Percentiles rank a stretch among this genome's conserved stretches.
Conservation (phyloP, 176 grass and related monocot species). For the Zea luxurians region DNA sequence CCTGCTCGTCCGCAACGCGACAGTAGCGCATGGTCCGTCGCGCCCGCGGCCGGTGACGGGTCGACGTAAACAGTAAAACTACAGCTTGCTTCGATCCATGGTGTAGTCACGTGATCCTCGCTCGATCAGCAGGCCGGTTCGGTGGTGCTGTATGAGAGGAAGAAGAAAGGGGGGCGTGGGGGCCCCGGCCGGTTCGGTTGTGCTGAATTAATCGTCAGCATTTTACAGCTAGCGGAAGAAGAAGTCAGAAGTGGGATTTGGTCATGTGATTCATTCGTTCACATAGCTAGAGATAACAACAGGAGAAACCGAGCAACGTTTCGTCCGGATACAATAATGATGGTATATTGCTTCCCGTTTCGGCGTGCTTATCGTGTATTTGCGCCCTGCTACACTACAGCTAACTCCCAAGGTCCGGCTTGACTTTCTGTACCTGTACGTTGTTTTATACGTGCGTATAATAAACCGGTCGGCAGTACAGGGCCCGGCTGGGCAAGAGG, state of each 20-base stretch:
- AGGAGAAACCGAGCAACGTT: neutral
- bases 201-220: no score
- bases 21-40: neutral
- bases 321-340: neutral
- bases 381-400: no score
- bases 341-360: neutral
- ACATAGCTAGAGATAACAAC: neutral
- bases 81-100: neutral
- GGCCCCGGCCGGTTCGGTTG: no score
- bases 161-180: no score
- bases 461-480: no score
- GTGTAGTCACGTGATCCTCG: slow-evolving; percentile 19
- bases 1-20: neutral
- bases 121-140: neutral
- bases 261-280: slow-evolving; percentile 1
- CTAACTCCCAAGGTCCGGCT: no score
- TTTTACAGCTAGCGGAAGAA: no score
- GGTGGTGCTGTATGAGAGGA: no score
- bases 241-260: neutral
- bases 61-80: neutral
- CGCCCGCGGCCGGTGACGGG: neutral
- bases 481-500: no score
- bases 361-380: neutral
- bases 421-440: no score
- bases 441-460: no score